A percentile compares a stretch with the other conserved stretches of the same genome.
Conservation (phyloP, 495 filamentous ascomycete genomes). For the Penicillium samsonianum region DNA sequence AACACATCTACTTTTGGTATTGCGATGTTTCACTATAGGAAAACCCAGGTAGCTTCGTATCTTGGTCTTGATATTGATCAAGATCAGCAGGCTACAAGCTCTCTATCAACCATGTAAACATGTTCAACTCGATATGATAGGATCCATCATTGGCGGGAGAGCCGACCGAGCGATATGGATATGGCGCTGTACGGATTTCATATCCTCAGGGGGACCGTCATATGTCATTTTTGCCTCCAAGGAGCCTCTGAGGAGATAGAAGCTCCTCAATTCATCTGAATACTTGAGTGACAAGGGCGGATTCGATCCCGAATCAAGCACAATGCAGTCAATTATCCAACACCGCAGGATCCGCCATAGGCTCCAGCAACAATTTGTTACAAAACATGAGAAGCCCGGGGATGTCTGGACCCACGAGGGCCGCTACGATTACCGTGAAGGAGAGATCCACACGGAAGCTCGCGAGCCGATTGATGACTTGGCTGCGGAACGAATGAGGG, state of each 20-base stretch:
- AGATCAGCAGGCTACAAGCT: neutral
- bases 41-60: neutral
- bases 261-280: neutral
- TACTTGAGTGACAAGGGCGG: neutral
- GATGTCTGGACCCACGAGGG: constrained; percentile 21
- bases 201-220: constrained; percentile 1
- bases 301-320: constrained; percentile 9
- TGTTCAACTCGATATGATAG: neutral
- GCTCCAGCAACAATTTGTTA: constrained; percentile 34
- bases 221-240: constrained; percentile 14
- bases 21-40: neutral
- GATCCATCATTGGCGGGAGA: constrained; percentile 18
- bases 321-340: constrained; percentile 39
- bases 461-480: constrained; percentile 10
- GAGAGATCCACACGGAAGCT: constrained; percentile 11
- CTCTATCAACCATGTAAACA: neutral
- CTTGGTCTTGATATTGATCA: neutral
- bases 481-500: constrained; percentile 8
- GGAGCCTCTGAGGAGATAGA: neutral
- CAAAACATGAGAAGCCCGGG: constrained; percentile 13
- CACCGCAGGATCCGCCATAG: constrained; percentile 39
- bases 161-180: constrained; percentile 10
- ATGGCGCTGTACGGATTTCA: constrained; percentile 4
- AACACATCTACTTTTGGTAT: neutral
- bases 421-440: constrained; percentile 19